phyloP scores from a whole-genome alignment of 129 eudicot species.

The Dittrichia graveolens region DNA sequence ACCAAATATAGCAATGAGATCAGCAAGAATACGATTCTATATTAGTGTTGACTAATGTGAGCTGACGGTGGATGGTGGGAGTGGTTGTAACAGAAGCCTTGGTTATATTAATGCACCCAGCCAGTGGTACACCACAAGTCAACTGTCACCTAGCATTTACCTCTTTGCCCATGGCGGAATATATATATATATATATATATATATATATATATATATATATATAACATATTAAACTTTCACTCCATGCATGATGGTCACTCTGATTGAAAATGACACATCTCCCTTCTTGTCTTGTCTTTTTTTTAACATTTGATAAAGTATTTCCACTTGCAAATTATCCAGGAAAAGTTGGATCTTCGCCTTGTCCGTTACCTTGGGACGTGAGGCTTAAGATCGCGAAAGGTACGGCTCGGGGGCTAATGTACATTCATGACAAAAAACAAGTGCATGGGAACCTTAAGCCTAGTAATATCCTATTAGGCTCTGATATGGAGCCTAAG shows the following conservation, averaged over 20 bases:
- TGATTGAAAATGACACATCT: constrained; percentile 44
- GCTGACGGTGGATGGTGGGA: constrained; percentile 61
- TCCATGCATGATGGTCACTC: constrained; percentile 24
- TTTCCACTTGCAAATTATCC: constrained; percentile 16
- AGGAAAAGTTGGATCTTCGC: constrained; percentile 97
- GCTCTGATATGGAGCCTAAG: constrained; percentile 88
- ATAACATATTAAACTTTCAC: neutral
- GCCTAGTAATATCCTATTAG: constrained; percentile 81
- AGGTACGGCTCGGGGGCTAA: constrained; percentile 91
- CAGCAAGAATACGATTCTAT: constrained; percentile 17
- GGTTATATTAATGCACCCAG: constrained; percentile 38
- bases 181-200: too few relatives aligned
- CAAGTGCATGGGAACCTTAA: constrained; percentile 91
- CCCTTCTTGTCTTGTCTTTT: constrained; percentile 9
- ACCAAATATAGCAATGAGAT: constrained; percentile 19
- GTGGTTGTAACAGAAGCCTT: constrained; percentile 66
- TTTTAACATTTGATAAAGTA: neutral
- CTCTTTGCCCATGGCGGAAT: constrained; percentile 39
- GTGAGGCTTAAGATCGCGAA: constrained; percentile 81
- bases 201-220: too few relatives aligned
- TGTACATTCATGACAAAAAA: constrained; percentile 86
- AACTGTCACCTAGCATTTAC: constrained; percentile 46
- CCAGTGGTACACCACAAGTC: constrained; percentile 41
- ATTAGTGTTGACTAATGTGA: constrained; percentile 27
- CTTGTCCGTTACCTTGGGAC: constrained; percentile 91